phyloP scores from a whole-genome alignment of 2,329 filamentous ascomycete genomes.

The Neonectria punicea region DNA sequence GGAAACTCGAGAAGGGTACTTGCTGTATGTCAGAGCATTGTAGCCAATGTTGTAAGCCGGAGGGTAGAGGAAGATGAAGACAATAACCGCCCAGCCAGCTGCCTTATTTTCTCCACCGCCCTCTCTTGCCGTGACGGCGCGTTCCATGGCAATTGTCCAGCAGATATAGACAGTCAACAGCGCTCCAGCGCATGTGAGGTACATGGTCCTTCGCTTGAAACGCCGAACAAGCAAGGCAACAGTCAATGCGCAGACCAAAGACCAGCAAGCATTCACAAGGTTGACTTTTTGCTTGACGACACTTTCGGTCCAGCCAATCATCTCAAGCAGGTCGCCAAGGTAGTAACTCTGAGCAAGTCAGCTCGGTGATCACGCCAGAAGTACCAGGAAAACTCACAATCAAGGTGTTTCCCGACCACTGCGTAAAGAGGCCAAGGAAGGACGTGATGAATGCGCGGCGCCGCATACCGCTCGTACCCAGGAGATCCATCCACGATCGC shows the following conservation, averaged over 20 bases:
- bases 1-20: slow-evolving; percentile 26
- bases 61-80: slow-evolving; percentile 56
- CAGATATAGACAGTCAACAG: slow-evolving; percentile 61
- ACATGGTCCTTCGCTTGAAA: slow-evolving; percentile 40
- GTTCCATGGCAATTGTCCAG: slow-evolving; percentile 61
- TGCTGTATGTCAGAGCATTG: slow-evolving; percentile 69
- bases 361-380: background rate
- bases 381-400: slow-evolving; percentile 34
- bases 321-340: slow-evolving; percentile 11
- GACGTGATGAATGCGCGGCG: slow-evolving; percentile 59
- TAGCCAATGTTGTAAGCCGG: slow-evolving; percentile 53
- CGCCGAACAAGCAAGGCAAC: slow-evolving; percentile 7
- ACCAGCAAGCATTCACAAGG: background rate
- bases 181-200: slow-evolving; percentile 54
- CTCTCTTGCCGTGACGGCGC: slow-evolving; percentile 47
- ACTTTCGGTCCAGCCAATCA: slow-evolving; percentile 6
- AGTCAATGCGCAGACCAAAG: background rate
- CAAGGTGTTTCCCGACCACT: slow-evolving; percentile 60
- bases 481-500: slow-evolving; percentile 62
- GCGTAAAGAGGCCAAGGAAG: slow-evolving; percentile 63
- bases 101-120: slow-evolving; percentile 42
- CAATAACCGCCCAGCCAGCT: slow-evolving; percentile 55
- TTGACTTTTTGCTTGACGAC: slow-evolving; percentile 4
- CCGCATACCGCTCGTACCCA: slow-evolving; percentile 60
- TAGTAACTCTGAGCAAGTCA: slow-evolving; percentile 31